Percentiles rank a stretch among this genome's conserved stretches.
phyloP scores from a whole-genome alignment of 2,329 filamentous ascomycete species.

The Coccinonectria pachysandricola region DNA sequence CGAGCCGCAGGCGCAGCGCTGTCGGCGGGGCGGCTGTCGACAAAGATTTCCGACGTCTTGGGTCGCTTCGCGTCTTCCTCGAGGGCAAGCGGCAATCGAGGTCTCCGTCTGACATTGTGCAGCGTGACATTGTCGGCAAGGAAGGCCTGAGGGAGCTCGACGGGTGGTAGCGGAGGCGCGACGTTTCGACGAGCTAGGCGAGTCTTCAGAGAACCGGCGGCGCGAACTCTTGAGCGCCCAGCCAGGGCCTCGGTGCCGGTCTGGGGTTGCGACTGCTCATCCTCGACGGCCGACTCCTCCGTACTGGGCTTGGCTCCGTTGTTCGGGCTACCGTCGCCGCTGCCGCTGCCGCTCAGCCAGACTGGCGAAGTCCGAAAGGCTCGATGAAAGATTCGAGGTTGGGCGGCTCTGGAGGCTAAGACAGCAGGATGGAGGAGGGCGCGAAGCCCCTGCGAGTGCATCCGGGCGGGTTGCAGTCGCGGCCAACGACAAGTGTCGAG shows the following conservation, averaged over 20 bases:
- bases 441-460: slow-evolving; percentile 21
- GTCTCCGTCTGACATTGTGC: slow-evolving; percentile 15
- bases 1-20: slow-evolving; percentile 13
- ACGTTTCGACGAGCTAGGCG: slow-evolving; percentile 23
- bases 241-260: slow-evolving; percentile 17
- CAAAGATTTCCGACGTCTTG: slow-evolving; percentile 22
- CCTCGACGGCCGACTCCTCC: slow-evolving; percentile 16
- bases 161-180: slow-evolving; percentile 35
- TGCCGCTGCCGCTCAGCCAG: slow-evolving; percentile 10
- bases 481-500: slow-evolving; percentile 4
- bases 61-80: slow-evolving; percentile 21
- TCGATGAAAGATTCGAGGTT: slow-evolving; percentile 9
- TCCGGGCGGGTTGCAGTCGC: slow-evolving; percentile 18
- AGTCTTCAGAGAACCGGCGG: slow-evolving; percentile 18
- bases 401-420: slow-evolving; percentile 16
- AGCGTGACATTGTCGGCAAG: slow-evolving; percentile 37
- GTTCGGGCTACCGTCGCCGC: too few species aligned
- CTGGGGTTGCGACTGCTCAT: slow-evolving; percentile 19
- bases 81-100: slow-evolving; percentile 22
- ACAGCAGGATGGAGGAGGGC: slow-evolving; percentile 19
- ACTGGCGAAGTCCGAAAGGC: slow-evolving; percentile 13
- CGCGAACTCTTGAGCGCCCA: slow-evolving; percentile 18
- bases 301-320: slow-evolving; percentile 20
- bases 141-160: slow-evolving; percentile 48
- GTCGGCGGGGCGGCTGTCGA: slow-evolving; percentile 14